Base-by-base conservation (phyloP, 2,329 filamentous ascomycete genomes). In the Thielaviopsis populi region DNA sequence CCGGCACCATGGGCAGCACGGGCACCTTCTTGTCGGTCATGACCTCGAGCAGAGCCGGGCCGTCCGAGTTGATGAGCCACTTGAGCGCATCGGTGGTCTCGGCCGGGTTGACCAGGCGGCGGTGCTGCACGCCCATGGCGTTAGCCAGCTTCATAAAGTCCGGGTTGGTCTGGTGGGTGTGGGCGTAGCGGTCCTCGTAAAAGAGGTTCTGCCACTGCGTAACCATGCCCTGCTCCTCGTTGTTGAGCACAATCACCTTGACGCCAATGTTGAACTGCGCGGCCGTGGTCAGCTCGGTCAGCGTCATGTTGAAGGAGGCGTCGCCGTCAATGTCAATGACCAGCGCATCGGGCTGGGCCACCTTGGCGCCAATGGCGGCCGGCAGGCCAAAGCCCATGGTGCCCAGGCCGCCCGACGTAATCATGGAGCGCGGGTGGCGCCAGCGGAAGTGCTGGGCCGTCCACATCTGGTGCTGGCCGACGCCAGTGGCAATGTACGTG, bases 401-500 rank as follows among this genome's bases (percentile, higher is more conserved):
- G 63, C 74, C 91, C 19, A 97, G 84, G 73, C 94, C 94, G 74
- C 94, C 94, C 0, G 91, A 96, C 40, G 92, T 96, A 76, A 99
- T 88, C 88, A 97, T 95, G 67, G 88, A 89, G 69, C 94, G 86
- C 40, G 94, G 92, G 71, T 91, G 78, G 68, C 90, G 83, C 92
- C 94, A 97, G 70, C 91, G 84, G 84, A 91, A 97, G 79, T 96
- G 91, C 78, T 97, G 92, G 3, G 91, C 94, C 30, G 89, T 83
- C 94, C 92, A 97, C 94, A 97, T 97, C 76, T 99, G 92, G 63
- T 97, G 92, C 76, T 97, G 94, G 50, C 94, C 94, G 10, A 97
- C 94, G 75, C 92, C 94, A 1, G 92, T 97, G 1, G 91, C 78
- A 72, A 99, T 95, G 72, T 95, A 85, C 33, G 89, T 95, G 69